These are phyloP conservation scores for Leavenworthia alabamica DNA, from an alignment of 345 rosid genomes.

Conservation along the genomic window DNA sequence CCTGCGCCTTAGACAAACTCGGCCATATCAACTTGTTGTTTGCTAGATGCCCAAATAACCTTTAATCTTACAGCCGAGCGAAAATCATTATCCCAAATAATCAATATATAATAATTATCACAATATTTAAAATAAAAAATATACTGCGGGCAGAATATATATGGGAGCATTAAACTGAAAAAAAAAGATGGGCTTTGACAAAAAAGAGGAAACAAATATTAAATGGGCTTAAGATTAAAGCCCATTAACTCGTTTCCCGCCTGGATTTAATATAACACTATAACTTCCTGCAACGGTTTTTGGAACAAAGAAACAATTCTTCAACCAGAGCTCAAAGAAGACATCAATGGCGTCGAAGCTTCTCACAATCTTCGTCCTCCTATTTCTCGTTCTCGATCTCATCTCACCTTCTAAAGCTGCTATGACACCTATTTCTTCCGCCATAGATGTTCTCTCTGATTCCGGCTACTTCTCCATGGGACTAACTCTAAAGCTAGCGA, in stretches of 20 bases:
- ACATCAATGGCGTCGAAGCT: conserved; percentile 28
- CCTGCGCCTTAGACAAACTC: conserved; percentile 99
- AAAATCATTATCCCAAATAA: too few relatives aligned
- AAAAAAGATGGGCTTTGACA: too few relatives aligned
- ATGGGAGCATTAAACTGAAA: too few relatives aligned
- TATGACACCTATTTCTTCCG: conserved; percentile 14
- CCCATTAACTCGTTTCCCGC: conserved; percentile 17
- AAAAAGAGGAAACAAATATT: too few relatives aligned
- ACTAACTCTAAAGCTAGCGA: conserved; percentile 33
- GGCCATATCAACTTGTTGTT: conserved; percentile 74
- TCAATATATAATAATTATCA: too few relatives aligned
- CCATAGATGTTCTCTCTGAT: conserved; percentile 30
- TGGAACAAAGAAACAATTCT: background rate
- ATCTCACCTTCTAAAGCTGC: conserved; percentile 17
- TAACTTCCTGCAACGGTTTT: conserved; percentile 19
- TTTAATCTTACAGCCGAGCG: too few relatives aligned
- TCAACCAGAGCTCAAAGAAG: conserved; percentile 1
- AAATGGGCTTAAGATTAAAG: background rate
- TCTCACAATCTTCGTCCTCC: conserved; percentile 9
- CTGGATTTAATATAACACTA: background rate
- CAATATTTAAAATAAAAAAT: too few relatives aligned
- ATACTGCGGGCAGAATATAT: too few relatives aligned
- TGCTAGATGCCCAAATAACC: too few relatives aligned
- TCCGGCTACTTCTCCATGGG: conserved; percentile 45
- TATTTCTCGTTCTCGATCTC: background rate